A percentile compares a stretch with the other conserved stretches of the same genome.
phyloP scores from a whole-genome alignment of 2,329 filamentous ascomycete genomes.

The Fusarium xylarioides region DNA sequence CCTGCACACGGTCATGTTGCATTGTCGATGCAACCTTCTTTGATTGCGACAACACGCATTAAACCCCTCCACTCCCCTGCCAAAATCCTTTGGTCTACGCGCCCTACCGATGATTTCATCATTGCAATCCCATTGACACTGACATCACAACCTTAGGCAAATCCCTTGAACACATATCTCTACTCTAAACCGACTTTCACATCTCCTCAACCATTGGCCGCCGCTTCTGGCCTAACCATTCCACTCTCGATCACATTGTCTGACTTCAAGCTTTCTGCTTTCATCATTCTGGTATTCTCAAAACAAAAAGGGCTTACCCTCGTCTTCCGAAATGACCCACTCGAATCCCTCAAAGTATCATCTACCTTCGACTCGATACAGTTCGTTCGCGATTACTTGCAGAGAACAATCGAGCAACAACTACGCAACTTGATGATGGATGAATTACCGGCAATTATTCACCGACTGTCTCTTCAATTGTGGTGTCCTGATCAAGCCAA shows the following conservation, averaged over 20 bases:
- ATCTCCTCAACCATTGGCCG: conserved; percentile 90
- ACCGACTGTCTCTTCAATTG: conserved; percentile 85
- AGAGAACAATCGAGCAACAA: conserved; percentile 94
- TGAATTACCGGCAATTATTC: conserved; percentile 94
- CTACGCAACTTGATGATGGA: conserved; percentile 96
- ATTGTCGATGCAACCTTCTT: conserved; percentile 18
- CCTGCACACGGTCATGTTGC: not conserved
- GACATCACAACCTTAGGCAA: conserved; percentile 71
- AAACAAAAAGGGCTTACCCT: conserved; percentile 96
- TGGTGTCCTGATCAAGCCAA: conserved; percentile 85
- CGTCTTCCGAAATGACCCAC: conserved; percentile 96
- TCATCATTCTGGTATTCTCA: conserved; percentile 97
- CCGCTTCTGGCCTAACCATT: conserved; percentile 91
- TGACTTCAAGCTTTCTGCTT: conserved; percentile 93
- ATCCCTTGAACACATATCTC: conserved; percentile 95
- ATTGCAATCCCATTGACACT: conserved; percentile 46
- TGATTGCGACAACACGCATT: conserved; percentile 27
- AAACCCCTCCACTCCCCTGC: conserved; percentile 3
- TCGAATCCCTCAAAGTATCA: conserved; percentile 97
- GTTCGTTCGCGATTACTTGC: conserved; percentile 96
- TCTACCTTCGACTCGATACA: conserved; percentile 99
- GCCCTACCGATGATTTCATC: conserved; percentile 28
- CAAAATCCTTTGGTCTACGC: conserved; percentile 14
- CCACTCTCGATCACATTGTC: conserved; percentile 97
- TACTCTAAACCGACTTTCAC: conserved; percentile 91